Percentiles rank a stretch among this genome's conserved stretches.
Evolutionary conservation across 73 alveolate species (phyloP).

Genomic region (Blepharisma stoltei): DNA sequence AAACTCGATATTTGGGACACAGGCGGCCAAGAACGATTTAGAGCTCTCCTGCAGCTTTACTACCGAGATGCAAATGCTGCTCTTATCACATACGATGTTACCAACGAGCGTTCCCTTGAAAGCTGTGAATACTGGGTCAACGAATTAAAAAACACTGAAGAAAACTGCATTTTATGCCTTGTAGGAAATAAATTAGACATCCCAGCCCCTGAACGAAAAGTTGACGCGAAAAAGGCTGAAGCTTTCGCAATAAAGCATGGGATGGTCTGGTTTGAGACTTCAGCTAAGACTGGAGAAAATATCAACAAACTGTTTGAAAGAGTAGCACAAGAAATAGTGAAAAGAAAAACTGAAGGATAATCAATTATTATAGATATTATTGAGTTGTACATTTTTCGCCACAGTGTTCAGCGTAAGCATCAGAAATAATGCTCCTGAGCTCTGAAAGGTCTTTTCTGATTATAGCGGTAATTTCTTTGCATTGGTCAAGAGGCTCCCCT

Average conservation of each 20-base stretch:
- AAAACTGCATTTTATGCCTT: constrained; percentile 49
- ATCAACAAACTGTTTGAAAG: constrained; percentile 34
- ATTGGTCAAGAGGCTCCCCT: too few relatives aligned
- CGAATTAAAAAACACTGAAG: constrained; percentile 51
- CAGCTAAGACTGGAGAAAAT: constrained; percentile 51
- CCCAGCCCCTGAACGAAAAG: constrained; percentile 31
- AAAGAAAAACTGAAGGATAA: neutral
- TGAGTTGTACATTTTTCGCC: too few relatives aligned
- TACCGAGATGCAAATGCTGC: constrained; percentile 81
- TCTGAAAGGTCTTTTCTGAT: too few relatives aligned
- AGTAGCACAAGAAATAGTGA: neutral
- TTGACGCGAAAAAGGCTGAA: constrained; percentile 44
- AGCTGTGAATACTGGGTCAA: constrained; percentile 64
- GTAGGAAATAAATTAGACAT: constrained; percentile 75
- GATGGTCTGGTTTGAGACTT: constrained; percentile 33
- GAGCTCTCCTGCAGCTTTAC: constrained; percentile 43
- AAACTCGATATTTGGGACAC: constrained; percentile 51
- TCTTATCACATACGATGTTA: constrained; percentile 63
- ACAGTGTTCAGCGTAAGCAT: too few relatives aligned
- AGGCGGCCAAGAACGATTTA: constrained; percentile 51
- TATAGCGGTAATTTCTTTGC: too few relatives aligned
- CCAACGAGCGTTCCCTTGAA: constrained; percentile 57
- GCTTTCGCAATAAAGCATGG: constrained; percentile 36
- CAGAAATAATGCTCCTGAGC: too few relatives aligned
- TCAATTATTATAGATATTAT: too few relatives aligned